Conservation (phyloP, 305 asterid species). For the Striga hermonthica region DNA sequence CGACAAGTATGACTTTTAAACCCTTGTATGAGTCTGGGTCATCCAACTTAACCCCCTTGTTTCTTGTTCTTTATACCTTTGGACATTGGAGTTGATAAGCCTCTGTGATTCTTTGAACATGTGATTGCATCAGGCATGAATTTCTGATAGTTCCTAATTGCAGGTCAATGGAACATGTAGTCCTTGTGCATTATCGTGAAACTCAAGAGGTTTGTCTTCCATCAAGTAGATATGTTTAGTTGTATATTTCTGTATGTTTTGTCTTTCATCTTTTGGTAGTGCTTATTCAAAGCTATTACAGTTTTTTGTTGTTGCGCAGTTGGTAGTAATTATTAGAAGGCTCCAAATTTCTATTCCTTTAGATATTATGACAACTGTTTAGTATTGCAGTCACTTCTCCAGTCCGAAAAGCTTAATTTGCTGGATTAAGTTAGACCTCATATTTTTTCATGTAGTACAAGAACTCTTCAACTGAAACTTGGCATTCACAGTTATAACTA, state of each 20-base stretch:
- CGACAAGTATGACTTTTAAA: constrained; percentile 67
- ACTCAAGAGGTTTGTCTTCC: constrained; percentile 82
- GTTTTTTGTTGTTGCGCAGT: not conserved
- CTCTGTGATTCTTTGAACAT: constrained; percentile 23
- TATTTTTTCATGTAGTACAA: not conserved
- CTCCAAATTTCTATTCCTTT: not conserved
- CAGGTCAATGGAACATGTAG: constrained; percentile 90
- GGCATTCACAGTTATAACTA: not conserved
- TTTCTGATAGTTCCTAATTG: constrained; percentile 27
- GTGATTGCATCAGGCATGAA: constrained; percentile 13
- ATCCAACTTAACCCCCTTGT: not conserved
- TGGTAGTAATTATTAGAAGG: not conserved
- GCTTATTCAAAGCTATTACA: constrained; percentile 12
- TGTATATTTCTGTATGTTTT: not conserved
- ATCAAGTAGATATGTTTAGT: not conserved
- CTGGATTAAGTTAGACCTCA: constrained; percentile 2
- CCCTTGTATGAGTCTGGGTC: constrained; percentile 25
- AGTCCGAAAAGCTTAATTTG: not conserved
- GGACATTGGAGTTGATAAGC: constrained; percentile 20
- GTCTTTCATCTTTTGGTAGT: not conserved
- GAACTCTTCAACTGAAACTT: not conserved
- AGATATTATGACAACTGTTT: not conserved
- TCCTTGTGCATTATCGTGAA: constrained; percentile 97
- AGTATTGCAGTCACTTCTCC: not conserved
- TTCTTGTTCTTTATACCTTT: constrained; percentile 20